A percentile compares a stretch with the other conserved stretches of the same genome.
These are phyloP conservation scores for Diplosphaera chodatii DNA, from an alignment of 139 green algal genomes.

Conservation along the genomic window DNA sequence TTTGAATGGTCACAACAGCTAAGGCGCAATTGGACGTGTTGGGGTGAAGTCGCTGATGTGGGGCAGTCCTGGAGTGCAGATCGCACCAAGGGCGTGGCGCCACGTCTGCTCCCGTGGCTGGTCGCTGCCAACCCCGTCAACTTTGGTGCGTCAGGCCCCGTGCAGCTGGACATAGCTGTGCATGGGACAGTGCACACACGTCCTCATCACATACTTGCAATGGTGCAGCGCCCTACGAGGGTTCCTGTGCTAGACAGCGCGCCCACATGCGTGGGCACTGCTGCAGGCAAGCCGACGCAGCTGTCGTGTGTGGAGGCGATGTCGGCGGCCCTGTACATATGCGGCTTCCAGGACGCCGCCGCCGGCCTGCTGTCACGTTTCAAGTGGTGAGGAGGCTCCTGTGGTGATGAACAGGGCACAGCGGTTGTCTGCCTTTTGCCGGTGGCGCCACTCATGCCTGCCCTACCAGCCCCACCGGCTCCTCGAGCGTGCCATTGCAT, in stretches of 20 bases:
- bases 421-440: too few species aligned
- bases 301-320: slow-evolving; percentile 94
- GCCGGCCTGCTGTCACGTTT: slow-evolving; percentile 65
- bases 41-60: too few species aligned
- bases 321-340: slow-evolving; percentile 79
- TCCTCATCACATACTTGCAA: too few species aligned
- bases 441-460: too few species aligned
- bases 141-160: slow-evolving; percentile 54
- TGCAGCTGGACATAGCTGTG: too few species aligned
- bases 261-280: not conserved
- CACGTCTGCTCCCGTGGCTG: slow-evolving; percentile 90
- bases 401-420: not conserved
- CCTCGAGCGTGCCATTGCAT: too few species aligned
- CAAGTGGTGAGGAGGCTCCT: slow-evolving; percentile 61
- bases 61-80: slow-evolving; percentile 19
- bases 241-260: too few species aligned
- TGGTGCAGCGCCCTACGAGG: too few species aligned
- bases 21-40: too few species aligned
- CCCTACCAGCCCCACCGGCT: too few species aligned
- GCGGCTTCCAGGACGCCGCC: slow-evolving; percentile 56
- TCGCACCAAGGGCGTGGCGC: slow-evolving; percentile 63
- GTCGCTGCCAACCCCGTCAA: slow-evolving; percentile 98
- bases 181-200: too few species aligned
- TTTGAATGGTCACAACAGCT: too few species aligned
- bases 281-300: slow-evolving; percentile 76